These are phyloP conservation scores for Antitrichia curtipendula DNA, from an alignment of 225 moss, liverwort and hornwort genomes.

Conservation along the genomic window DNA sequence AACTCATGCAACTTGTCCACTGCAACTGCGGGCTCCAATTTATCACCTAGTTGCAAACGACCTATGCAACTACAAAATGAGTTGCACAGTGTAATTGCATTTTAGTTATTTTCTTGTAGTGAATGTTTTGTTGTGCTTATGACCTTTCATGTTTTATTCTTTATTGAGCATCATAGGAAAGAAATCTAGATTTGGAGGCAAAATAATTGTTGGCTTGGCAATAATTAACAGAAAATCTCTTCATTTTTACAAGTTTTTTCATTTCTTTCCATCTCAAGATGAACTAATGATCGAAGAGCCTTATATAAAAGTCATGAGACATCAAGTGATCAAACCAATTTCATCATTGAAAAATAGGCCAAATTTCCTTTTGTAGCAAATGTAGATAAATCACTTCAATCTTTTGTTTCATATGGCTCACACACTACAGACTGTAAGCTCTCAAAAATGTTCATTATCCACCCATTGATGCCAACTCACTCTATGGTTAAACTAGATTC, in stretches of 20 bases:
- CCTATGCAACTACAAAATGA: too few species aligned
- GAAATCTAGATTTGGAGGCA: background rate
- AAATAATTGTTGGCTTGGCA: background rate
- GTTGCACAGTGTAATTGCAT: too few species aligned
- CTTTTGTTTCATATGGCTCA: background rate
- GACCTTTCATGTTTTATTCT: background rate
- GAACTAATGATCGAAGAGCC: background rate
- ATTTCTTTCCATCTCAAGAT: background rate
- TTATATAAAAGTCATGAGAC: background rate
- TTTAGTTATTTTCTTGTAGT: too few species aligned
- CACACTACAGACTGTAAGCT: too few species aligned
- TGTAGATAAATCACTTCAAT: background rate
- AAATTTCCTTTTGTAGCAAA: background rate
- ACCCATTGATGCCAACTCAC: background rate
- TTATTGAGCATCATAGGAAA: accelerated
- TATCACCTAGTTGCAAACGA: too few species aligned
- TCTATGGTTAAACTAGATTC: accelerated
- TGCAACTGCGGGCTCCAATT: too few species aligned
- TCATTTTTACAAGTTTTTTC: background rate
- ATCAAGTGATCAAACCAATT: background rate
- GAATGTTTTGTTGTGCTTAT: too few species aligned
- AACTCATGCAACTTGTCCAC: too few species aligned
- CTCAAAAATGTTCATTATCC: background rate
- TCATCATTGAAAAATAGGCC: background rate
- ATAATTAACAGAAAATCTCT: background rate